Conservation (phyloP, 2,329 filamentous ascomycete species). For the Dothideomycetes sp. region DNA sequence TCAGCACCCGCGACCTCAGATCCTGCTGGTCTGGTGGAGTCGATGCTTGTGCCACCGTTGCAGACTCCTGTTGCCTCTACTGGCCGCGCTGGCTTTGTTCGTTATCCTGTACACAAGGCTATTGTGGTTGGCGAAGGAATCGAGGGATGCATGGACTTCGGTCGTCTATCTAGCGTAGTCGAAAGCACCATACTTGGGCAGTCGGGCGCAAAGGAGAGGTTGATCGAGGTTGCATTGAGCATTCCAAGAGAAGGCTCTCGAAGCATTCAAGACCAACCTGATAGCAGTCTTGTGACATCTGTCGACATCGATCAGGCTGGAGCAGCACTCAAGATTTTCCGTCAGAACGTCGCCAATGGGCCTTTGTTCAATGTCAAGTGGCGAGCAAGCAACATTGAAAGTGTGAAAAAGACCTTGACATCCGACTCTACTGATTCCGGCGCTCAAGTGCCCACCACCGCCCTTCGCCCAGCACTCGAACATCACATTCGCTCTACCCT, state of each 20-base stretch:
- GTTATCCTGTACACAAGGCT: constrained; percentile 75
- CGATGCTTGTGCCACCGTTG: constrained; percentile 62
- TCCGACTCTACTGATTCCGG: constrained; percentile 6
- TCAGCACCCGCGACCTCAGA: constrained; percentile 18
- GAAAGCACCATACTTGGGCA: constrained; percentile 14
- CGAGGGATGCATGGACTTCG: constrained; percentile 49
- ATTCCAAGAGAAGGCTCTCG: constrained; percentile 25
- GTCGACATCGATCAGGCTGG: constrained; percentile 55
- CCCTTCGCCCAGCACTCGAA: constrained; percentile 55
- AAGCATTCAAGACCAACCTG: constrained; percentile 3
- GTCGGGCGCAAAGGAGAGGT: constrained; percentile 23
- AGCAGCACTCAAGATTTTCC: constrained; percentile 43
- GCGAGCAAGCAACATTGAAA: constrained; percentile 20
- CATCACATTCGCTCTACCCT: constrained; percentile 58
- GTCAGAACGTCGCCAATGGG: constrained; percentile 21
- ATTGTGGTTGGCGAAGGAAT: constrained; percentile 66
- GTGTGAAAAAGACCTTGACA: constrained; percentile 17
- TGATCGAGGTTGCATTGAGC: constrained; percentile 48
- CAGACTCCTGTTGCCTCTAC: constrained; percentile 56
- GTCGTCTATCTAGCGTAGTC: constrained; percentile 23
- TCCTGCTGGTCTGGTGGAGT: constrained; percentile 42
- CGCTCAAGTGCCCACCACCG: constrained; percentile 3
- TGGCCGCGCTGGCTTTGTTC: constrained; percentile 54
- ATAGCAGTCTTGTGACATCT: constrained; percentile 25
- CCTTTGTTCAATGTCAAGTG: constrained; percentile 22